These are phyloP conservation scores for Phanerodontia chrysosporium DNA, from an alignment of 768 basidiomycete genomes.

Conservation along the genomic window DNA sequence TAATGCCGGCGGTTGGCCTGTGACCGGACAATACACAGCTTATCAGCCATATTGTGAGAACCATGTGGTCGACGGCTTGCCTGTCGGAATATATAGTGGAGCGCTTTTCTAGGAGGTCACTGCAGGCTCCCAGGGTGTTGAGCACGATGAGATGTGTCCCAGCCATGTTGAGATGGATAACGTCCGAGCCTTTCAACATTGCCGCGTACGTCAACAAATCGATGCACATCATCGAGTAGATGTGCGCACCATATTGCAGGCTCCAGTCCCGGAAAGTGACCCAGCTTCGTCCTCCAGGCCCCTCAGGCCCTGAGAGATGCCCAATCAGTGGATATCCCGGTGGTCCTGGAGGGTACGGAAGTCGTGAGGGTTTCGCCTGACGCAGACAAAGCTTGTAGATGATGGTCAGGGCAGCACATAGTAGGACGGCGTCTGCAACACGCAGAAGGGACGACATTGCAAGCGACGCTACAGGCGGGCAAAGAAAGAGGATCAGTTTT, in stretches of 20 bases:
- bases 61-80: background rate
- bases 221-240: too few relatives aligned
- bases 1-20: background rate
- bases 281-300: background rate
- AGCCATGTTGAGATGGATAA: constrained; percentile 14
- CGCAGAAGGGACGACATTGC: too few relatives aligned
- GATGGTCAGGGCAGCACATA: too few relatives aligned
- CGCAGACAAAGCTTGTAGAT: background rate
- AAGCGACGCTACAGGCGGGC: too few relatives aligned
- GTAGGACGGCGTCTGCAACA: too few relatives aligned
- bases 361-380: background rate
- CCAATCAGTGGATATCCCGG: background rate
- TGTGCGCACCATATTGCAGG: background rate
- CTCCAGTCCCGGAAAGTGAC: background rate
- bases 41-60: background rate
- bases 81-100: constrained; percentile 18
- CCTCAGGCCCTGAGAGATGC: background rate
- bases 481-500: too few relatives aligned
- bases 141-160: constrained; percentile 13
- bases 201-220: background rate
- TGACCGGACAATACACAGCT: background rate
- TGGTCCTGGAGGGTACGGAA: constrained; percentile 3
- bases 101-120: constrained; percentile 20
- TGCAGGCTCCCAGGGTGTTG: constrained; percentile 9
- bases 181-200: constrained; percentile 13